Percentiles rank a stretch among this genome's conserved stretches.
These are phyloP conservation scores for Narthecium ossifragum DNA, from an alignment of 106 monocot species.

Conservation along the genomic window DNA sequence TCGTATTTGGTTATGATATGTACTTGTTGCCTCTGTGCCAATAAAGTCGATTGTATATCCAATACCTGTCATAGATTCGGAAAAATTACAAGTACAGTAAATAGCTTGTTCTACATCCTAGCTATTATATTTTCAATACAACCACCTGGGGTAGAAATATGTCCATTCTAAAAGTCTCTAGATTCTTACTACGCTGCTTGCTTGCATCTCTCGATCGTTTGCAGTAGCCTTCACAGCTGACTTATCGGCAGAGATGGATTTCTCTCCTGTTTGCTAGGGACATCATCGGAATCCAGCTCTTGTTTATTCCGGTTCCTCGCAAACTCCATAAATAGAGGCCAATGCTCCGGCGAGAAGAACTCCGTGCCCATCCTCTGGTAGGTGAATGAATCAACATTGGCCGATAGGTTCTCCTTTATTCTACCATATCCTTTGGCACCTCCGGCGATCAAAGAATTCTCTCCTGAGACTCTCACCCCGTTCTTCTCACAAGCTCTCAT, in stretches of 20 bases:
- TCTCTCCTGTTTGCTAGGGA: constrained; percentile 4
- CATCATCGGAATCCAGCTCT: constrained; percentile 28
- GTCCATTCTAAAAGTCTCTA: too few species aligned
- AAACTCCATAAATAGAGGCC: constrained; percentile 38
- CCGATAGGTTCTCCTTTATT: constrained; percentile 29
- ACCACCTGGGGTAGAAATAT: too few species aligned
- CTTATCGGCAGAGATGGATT: background rate
- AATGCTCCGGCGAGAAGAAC: constrained; percentile 63
- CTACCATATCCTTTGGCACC: constrained; percentile 9
- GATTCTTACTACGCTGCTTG: too few species aligned
- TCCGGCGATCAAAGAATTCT: constrained; percentile 31
- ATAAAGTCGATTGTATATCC: too few species aligned
- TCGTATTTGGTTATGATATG: too few species aligned
- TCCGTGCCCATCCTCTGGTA: constrained; percentile 60
- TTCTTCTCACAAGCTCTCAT: constrained; percentile 29
- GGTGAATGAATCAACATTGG: constrained; percentile 13
- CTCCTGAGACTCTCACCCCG: constrained; percentile 42
- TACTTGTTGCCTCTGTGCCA: too few species aligned
- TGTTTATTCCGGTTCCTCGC: constrained; percentile 19
- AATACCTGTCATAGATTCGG: too few species aligned
- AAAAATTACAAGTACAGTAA: too few species aligned
- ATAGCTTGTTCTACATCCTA: too few species aligned
- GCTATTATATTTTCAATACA: too few species aligned
- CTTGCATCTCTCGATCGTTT: constrained; percentile 23
- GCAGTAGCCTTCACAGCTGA: background rate